A percentile compares a stretch with the other conserved stretches of the same genome.
Conservation (phyloP, 768 basidiomycete species). For the Suillus occidentalis region DNA sequence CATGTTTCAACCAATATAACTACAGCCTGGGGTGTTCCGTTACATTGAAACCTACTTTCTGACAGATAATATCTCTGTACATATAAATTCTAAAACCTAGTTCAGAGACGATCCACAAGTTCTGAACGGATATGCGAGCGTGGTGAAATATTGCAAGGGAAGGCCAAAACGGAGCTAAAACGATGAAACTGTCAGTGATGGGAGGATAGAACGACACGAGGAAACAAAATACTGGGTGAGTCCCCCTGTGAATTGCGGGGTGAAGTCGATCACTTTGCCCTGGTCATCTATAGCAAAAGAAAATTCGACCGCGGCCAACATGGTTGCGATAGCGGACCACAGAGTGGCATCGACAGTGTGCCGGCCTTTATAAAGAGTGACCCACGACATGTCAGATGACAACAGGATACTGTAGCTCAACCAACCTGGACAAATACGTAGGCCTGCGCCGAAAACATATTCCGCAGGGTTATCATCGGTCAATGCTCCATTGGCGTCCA, state of each 20-base stretch:
- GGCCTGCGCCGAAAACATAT: constrained; percentile 13
- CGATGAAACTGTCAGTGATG: background rate
- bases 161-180: background rate
- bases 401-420: background rate
- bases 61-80: background rate
- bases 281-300: constrained; percentile 4
- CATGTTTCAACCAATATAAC: background rate
- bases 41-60: background rate
- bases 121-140: background rate
- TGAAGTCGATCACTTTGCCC: constrained; percentile 8
- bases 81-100: background rate
- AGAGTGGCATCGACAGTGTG: constrained; percentile 1
- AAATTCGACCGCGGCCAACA: constrained; percentile 7
- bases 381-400: too few relatives aligned
- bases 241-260: constrained; percentile 4
- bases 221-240: background rate
- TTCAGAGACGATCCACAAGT: background rate
- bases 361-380: background rate
- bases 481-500: constrained; percentile 5
- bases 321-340: constrained; percentile 9
- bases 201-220: background rate
- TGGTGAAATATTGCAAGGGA: constrained; percentile 4
- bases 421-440: constrained; percentile 12
- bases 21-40: background rate
- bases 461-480: constrained; percentile 8